Evolutionary conservation across 208 protist genomes (phyloP), one percentile per base, ranked within the genome.

Genomic region (Trypanosoma congolense): DNA sequence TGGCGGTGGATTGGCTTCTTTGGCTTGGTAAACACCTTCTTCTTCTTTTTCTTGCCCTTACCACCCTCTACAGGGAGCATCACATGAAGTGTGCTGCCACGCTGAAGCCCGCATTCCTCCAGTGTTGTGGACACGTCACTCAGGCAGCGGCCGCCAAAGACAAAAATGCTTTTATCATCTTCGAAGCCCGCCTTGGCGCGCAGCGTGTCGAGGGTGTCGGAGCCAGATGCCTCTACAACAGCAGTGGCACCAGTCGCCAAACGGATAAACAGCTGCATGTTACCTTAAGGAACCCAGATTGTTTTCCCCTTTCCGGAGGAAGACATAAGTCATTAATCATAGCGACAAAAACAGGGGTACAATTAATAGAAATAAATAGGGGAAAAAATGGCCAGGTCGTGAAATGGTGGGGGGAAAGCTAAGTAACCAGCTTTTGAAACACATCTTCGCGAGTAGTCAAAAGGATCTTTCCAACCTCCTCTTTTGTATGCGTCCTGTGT

Each of bases 1-100:
- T 97, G 80, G 68, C 94, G 96, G 89, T 99, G 94, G 61, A 85
- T 97, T 53, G 91, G 90, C 87, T 99, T 99, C 96, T 99, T 99
- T 57, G 98, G 97, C 70, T 97, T 99, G 76, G 98, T 99, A 78
- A 92, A 96, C 90, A 99, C 98, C 84, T 99, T 99, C 96, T 99
- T 99, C 78, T 98, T 97, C 97, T 99, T 99, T 89, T 99, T 99
- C 80, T 97, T 98, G 64, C 96, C 96, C 80, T 92, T 94, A 65
- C 89, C 89, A 42, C 89, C 89, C 67, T 91, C 76, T 12, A 97
- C 79, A 24, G 91, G 82, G 51, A 97, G 48, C 28, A 96, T 76
- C 22, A 88, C 77, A 50, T 96, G 70, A 35, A 97, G 68, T 33
- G 93, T 97, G 70, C 83, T 87, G 70, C 91, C 90, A 38, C 66